Base-by-base conservation (phyloP, 1,139 yeast species). In the Petasospora rhodanensis region DNA sequence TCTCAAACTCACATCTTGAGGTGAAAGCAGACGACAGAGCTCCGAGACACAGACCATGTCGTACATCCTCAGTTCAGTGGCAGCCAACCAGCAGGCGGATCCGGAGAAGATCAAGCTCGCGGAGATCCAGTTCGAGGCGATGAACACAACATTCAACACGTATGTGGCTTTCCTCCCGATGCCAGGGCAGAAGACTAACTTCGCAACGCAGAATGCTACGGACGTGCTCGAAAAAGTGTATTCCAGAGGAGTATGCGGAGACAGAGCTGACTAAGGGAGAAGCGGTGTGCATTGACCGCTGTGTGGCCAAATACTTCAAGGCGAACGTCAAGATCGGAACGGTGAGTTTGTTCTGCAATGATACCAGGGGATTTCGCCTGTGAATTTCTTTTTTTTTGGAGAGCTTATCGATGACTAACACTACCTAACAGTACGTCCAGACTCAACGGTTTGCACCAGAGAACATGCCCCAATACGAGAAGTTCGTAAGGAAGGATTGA, bases 191-290 rank as follows among this genome's bases (percentile, higher is more conserved):
- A 22, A 7, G 24, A 22, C 24, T 12, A 10, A 12, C 14, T 12
- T 7, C 24, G 7, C n/a, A 9, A 22, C n/a, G n/a, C 26, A 65
- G 68, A 39, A 64, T 83, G 47, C 61, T 81, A 27, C 52, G 60
- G 17, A 67, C 69, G 14, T 84, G 95, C 57, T 66, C 70, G 32
- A 51, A 59, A 37, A 87, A 87, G 57, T 87, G 97, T 58, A 69
- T 87, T 28, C 79, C 79, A 37, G 77, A 74, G 15, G 70, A 68
- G 35, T 87, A 82, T 58, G 89, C 86, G 14, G 96, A 87, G 52
- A 70, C 74, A 12, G 96, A 87, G 22, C 62, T 85, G 35, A 73
- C 74, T 40, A 83, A 84, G 46, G 95, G 94, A 18, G 95, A 85
- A 54, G 60, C 64, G 45, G 68, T 73, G 33, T 85, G 95, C 55